Base-by-base conservation (phyloP, 73 alveolate genomes). In the Tetrahymena thermophila region DNA sequence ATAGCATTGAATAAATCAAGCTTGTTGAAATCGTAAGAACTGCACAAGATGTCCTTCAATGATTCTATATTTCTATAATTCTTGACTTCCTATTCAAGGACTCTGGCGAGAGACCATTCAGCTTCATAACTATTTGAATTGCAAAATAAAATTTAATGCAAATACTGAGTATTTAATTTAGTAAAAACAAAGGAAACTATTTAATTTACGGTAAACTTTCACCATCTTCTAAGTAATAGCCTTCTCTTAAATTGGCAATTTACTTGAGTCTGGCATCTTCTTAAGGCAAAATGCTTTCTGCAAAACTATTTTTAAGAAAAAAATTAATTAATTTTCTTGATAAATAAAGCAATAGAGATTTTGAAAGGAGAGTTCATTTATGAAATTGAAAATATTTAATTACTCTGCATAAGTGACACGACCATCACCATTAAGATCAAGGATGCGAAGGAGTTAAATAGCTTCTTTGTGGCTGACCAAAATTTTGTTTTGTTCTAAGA, bases 41-140 rank as follows among this genome's bases (percentile, higher is more conserved):
- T 56, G 7, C 94, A 96, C 16, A 97, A 94, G 34, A 94, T 96
- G 34, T 40, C 57, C 94, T 96, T 97, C 34, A 58, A 28, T 6
- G 56, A 58, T 43, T 97, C 99, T 5, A 97, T 15, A 35, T 84
- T 94, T 40, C 94, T 38, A n/a, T 95, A 97, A 44, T 56, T 85
- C 35, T 93, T 35, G 31, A 96, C 57, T 96, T 97, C 99, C 93
- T 44, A 58, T 56, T 97, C 96, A n/a, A 97, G 40, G 10, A 97
- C 95, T 25, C 95, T 71, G 11, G 96, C 95, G 34, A 97, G 85
- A n/a, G 95, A 89, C 85, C 94, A 35, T 58, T 97, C 98, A 19
- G 95, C 94, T 34, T 96, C 97, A 28, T 19, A 55, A 4, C 98
- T 93, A 21, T 96, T 85, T 37, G 25, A 34, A 31, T 34, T 23